Conservation (phyloP, 2,329 filamentous ascomycete species). For the Phaeosphaeriaceae sp. region DNA sequence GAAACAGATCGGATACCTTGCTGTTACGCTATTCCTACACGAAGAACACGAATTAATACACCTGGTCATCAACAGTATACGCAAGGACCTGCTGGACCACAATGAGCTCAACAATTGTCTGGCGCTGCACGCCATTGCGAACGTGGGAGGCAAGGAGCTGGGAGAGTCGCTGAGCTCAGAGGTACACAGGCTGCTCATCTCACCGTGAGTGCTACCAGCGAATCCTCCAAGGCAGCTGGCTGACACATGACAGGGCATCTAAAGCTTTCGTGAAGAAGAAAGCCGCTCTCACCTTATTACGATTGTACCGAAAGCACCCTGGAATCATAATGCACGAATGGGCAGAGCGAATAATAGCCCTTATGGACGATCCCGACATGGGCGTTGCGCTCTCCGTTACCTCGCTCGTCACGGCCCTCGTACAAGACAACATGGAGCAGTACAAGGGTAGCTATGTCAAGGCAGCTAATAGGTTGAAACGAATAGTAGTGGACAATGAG, state of each 20-base stretch:
- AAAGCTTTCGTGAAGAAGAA: constrained; percentile 99
- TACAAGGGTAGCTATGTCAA: constrained; percentile 96
- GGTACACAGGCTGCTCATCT: constrained; percentile 92
- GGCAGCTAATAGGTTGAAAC: constrained; percentile 86
- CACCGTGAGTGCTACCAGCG: constrained; percentile 71
- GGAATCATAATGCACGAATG: constrained; percentile 95
- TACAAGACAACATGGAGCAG: constrained; percentile 91
- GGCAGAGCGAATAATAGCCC: constrained; percentile 96
- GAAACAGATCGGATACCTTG: constrained; percentile 98
- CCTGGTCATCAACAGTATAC: constrained; percentile 96
- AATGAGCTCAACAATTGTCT: constrained; percentile 98
- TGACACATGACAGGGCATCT: constrained; percentile 66
- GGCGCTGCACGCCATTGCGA: constrained; percentile 95
- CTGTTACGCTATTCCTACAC: constrained; percentile 95
- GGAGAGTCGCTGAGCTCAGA: constrained; percentile 91
- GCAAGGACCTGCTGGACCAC: constrained; percentile 91
- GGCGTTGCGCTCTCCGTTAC: constrained; percentile 95
- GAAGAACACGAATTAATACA: constrained; percentile 96
- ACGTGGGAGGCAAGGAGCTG: constrained; percentile 96
- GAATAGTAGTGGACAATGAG: constrained; percentile 88
- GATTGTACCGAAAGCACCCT: constrained; percentile 92
- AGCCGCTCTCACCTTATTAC: constrained; percentile 89
- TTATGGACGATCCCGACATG: constrained; percentile 96
- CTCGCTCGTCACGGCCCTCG: constrained; percentile 91
- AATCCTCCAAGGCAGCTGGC: not conserved